Evolutionary conservation across 75 land plant species (phyloP).

Genomic region (Isoetes taiwanensis): DNA sequence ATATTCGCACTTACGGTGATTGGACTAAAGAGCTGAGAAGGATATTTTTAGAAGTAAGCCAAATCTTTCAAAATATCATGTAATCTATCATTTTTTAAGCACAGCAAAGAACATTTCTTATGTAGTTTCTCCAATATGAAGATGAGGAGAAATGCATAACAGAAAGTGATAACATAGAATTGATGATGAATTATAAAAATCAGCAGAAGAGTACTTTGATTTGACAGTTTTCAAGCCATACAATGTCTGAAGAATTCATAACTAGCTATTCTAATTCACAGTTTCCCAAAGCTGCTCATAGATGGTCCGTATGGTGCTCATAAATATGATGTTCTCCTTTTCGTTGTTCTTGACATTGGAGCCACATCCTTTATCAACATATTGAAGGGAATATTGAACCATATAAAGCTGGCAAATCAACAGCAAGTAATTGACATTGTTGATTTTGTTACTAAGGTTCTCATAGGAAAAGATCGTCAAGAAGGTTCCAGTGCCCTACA

Average conservation of each 20-base stretch:
- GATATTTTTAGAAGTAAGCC: neutral
- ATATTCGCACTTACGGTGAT: neutral
- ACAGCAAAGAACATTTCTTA: too few relatives aligned
- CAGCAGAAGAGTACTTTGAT: neutral
- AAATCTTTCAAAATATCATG: neutral
- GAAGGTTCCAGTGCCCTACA: neutral
- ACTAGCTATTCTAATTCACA: neutral
- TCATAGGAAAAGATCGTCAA: neutral
- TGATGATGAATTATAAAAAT: neutral
- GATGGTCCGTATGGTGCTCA: slow-evolving; percentile 2
- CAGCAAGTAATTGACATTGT: too few relatives aligned
- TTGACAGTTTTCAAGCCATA: neutral
- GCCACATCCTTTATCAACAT: neutral
- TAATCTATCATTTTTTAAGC: too few relatives aligned
- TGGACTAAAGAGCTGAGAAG: neutral
- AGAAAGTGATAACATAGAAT: neutral
- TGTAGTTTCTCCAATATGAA: too few relatives aligned
- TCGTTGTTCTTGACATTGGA: slow-evolving; percentile 3
- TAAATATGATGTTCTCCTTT: neutral
- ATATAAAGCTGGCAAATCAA: neutral
- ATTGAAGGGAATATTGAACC: neutral
- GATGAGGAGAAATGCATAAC: neutral
- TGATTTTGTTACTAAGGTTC: neutral
- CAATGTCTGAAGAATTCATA: neutral
- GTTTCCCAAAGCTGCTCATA: slow-evolving; percentile 2